Conservation (phyloP, 345 rosid species). For the Sonneratia caseolaris region DNA sequence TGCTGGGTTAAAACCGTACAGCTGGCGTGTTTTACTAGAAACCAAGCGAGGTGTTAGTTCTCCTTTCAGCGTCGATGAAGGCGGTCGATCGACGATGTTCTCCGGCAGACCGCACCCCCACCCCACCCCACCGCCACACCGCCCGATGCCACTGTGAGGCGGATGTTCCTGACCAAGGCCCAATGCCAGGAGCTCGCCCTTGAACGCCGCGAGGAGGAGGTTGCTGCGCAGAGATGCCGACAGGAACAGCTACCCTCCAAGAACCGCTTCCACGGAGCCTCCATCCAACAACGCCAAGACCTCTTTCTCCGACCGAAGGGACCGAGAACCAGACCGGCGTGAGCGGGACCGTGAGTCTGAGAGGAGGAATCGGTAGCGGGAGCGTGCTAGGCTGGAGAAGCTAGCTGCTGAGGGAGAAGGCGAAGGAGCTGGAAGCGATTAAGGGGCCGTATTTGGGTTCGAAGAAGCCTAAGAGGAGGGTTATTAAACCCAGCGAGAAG, state of each 20-base stretch:
- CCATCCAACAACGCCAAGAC: conserved; percentile 18
- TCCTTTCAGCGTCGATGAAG: no score
- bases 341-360: conserved; percentile 54
- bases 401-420: conserved; percentile 60
- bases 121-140: no score
- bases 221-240: conserved; percentile 33
- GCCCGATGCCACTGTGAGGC: conserved; percentile 23
- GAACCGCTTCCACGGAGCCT: conserved; percentile 7
- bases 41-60: no score
- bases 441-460: conserved; percentile 88
- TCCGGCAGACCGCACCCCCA: no score
- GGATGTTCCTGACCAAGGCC: conserved; percentile 52
- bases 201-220: conserved; percentile 65
- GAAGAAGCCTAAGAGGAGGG: conserved; percentile 90
- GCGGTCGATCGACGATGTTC: no score
- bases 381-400: conserved; percentile 62
- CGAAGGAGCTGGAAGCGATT: conserved; percentile 71
- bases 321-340: conserved; percentile 2
- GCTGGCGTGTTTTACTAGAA: no score
- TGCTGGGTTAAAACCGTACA: no score
- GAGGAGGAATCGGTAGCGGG: conserved; percentile 41
- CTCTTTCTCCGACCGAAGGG: conserved; percentile 24
- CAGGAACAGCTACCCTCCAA: conserved; percentile 22
- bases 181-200: conserved; percentile 66
- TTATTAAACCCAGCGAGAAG: conserved; percentile 83